A percentile compares a stretch with the other conserved stretches of the same genome.
Conservation (phyloP, 225 moss, liverwort and hornwort species). For the Climacium dendroides region DNA sequence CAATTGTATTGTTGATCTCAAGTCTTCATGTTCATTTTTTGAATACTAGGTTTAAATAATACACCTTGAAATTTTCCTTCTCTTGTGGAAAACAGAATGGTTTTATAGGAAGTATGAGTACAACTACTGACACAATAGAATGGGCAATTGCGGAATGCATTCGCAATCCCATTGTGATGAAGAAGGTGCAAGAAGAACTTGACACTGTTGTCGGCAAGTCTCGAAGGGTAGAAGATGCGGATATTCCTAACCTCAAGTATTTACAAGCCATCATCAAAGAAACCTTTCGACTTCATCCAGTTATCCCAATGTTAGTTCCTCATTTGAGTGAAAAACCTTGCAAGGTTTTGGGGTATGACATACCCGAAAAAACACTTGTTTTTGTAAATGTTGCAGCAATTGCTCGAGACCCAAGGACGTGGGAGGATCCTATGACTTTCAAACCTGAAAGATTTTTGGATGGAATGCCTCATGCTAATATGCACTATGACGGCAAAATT, state of each 20-base stretch:
- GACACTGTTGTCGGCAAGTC: neutral
- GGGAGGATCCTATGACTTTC: neutral
- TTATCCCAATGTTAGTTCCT: neutral
- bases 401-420: neutral
- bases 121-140: neutral
- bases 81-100: neutral
- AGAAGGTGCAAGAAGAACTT: neutral
- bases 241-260: neutral
- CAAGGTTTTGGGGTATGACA: neutral
- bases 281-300: neutral
- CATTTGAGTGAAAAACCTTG: neutral
- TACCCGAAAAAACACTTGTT: neutral
- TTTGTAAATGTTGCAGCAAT: neutral
- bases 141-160: neutral
- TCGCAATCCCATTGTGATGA: neutral
- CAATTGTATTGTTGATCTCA: neutral
- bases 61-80: neutral
- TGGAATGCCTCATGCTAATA: neutral
- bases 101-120: neutral
- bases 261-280: neutral
- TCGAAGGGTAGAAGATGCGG: neutral
- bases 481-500: neutral
- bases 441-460: neutral
- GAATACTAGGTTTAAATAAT: neutral
- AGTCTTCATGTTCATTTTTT: neutral